Evolutionary conservation across 2,329 filamentous ascomycete genomes (phyloP), one percentile per base, ranked within the genome.

Genomic region (Parafenestella ontariensis): DNA sequence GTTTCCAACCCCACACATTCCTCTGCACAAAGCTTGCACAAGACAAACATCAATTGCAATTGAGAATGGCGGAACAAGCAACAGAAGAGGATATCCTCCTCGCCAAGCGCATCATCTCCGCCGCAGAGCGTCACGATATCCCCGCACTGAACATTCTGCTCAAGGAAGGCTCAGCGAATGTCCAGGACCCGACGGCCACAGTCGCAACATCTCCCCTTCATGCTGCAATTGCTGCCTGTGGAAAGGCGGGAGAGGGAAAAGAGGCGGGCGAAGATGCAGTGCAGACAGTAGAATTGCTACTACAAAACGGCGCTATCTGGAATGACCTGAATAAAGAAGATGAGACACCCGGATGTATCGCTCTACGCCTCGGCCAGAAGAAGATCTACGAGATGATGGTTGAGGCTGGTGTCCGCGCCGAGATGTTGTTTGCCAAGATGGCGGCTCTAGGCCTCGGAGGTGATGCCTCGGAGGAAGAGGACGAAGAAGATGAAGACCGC

Each of bases 251-350:
- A 20, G 65, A 69, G 2, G 65, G 62, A 29, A 69, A 72, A 56
- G 64, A 71, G 51, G 64, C 61, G 0, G 58, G 57, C 8, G 66
- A 72, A 17, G 62, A 65, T 31, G 70, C 69, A 0, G 44, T 74
- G 5, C 61, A 70, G 36, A 74, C 71, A 0, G 66, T 75, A 15
- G 54, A 71, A 17, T 52, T 72, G 8, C 45, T 76, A 26, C 67
- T 76, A 10, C 59, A 73, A 43, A 75, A 76, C 51, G 73, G 73
- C n/a, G 72, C 71, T 17, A 74, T 76, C 49, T 76, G 72, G 73
- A 76, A 76, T 46, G 73, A 75, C 46, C 52, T 75, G 51, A 74
- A 75, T 59, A 70, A 68, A 44, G 66, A 74, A 28, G 73, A 74
- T 37, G 73, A 76, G n/a, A 75, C 73, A 13, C 73, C 72, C 9